Percentiles rank a stretch among this genome's conserved stretches.
These are phyloP conservation scores for Chrysopogon serrulatus DNA, from an alignment of 176 grass and related monocot species.

Conservation along the genomic window DNA sequence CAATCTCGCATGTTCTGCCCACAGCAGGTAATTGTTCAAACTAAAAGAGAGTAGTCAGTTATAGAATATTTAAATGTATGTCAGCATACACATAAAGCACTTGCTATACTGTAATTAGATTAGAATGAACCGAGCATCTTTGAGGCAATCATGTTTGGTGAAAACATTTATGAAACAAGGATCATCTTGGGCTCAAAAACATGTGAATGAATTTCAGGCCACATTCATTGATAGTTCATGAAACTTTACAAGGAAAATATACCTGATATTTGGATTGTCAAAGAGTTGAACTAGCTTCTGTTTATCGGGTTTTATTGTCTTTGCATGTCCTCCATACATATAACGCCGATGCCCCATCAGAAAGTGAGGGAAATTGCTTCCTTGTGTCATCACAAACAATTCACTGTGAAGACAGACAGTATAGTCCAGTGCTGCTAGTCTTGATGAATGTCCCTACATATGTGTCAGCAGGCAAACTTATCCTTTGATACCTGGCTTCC, in stretches of 20 bases:
- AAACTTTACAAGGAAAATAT: not conserved
- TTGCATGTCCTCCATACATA: constrained; percentile 60
- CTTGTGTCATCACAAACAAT: constrained; percentile 86
- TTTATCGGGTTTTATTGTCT: constrained; percentile 91
- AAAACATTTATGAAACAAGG: not conserved
- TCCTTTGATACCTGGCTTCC: not conserved
- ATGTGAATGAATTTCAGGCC: not conserved
- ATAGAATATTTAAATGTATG: not conserved
- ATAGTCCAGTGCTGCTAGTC: constrained; percentile 85
- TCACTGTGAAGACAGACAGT: constrained; percentile 61
- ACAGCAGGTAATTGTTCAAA: not conserved
- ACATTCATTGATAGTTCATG: not conserved
- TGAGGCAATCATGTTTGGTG: not conserved
- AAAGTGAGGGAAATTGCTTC: constrained; percentile 93
- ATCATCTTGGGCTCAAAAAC: not conserved
- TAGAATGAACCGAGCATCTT: not conserved
- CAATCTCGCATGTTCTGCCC: not conserved
- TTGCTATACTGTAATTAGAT: not conserved
- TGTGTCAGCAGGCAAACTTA: not conserved
- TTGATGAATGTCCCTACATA: constrained; percentile 74
- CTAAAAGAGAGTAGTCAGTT: not conserved
- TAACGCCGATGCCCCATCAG: constrained; percentile 83
- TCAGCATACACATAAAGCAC: not conserved
- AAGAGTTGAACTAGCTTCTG: constrained; percentile 66
- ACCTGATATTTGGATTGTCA: constrained; percentile 72